A percentile compares a stretch with the other conserved stretches of the same genome.
phyloP scores from a whole-genome alignment of 192 early-diverging fungal genomes.

The Pilaira anomala region DNA sequence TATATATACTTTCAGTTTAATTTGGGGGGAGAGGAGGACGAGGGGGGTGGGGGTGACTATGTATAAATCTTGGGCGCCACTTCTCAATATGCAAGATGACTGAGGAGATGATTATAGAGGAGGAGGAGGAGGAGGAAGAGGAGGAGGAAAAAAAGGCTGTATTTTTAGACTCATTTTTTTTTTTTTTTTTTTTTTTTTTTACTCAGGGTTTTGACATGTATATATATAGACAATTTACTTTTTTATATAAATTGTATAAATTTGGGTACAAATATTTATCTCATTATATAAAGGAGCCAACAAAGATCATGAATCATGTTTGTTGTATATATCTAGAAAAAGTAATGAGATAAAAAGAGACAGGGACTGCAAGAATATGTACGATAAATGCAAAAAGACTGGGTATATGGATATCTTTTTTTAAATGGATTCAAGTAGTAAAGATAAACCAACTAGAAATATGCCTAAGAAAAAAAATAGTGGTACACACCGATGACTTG shows the following conservation, averaged over 20 bases:
- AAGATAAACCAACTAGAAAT: conserved; percentile 21
- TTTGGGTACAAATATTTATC: no score
- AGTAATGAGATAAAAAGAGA: not conserved
- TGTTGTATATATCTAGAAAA: no score
- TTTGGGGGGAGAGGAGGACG: no score
- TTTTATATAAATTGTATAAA: no score
- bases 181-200: conserved; percentile 3
- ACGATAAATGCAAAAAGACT: conserved; percentile 1
- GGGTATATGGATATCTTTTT: not conserved
- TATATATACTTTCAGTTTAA: not conserved
- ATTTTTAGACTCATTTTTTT: not conserved
- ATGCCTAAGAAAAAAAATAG: conserved; percentile 32
- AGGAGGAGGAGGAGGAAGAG: not conserved
- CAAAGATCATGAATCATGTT: no score
- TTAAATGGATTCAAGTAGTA: conserved; percentile 10
- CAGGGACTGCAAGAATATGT: not conserved
- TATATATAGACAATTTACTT: no score
- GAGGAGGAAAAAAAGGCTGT: no score
- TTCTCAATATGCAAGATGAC: no score
- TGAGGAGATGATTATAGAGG: not conserved
- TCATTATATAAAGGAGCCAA: not conserved
- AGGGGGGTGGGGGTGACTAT: no score
- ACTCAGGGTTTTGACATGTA: no score
- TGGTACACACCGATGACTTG: conserved; percentile 17
- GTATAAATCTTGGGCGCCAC: no score